Percentiles rank a stretch among this genome's conserved stretches.
Evolutionary conservation across 148 eudicot genomes (phyloP).

Genomic region (Pouteria glomerata): DNA sequence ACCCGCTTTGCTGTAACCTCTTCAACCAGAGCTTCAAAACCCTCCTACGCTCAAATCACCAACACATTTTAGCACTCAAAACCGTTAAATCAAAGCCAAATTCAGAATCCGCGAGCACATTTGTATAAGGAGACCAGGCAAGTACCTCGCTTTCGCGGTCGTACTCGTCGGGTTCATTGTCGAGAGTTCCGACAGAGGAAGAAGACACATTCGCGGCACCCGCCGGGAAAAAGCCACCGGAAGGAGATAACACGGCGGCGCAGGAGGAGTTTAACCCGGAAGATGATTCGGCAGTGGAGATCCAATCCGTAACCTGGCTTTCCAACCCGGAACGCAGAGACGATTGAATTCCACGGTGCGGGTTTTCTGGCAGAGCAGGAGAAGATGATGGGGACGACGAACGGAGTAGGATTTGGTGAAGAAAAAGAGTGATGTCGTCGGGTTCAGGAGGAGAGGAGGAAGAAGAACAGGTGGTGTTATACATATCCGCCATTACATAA

Average conservation of each 20-base stretch:
- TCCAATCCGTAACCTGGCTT: constrained; percentile 15
- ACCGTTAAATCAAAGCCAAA: neutral
- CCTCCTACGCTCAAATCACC: constrained; percentile 37
- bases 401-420: constrained; percentile 61
- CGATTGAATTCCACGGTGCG: constrained; percentile 4
- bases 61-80: neutral
- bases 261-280: constrained; percentile 12
- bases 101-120: neutral
- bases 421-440: constrained; percentile 67
- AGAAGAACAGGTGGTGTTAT: constrained; percentile 16
- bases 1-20: constrained; percentile 30
- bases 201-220: constrained; percentile 20
- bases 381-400: constrained; percentile 27
- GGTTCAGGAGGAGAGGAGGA: constrained; percentile 24
- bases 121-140: neutral
- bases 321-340: constrained; percentile 20
- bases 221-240: constrained; percentile 12
- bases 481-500: constrained; percentile 22
- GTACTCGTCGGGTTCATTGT: constrained; percentile 51
- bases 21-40: constrained; percentile 39
- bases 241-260: constrained; percentile 20
- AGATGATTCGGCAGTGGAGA: constrained; percentile 19
- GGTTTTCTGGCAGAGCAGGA: constrained; percentile 14
- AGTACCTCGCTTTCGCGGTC: constrained; percentile 79
- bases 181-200: constrained; percentile 24